Conservation (phyloP, 192 early-diverging fungal species). For the Coemansia furcata region DNA sequence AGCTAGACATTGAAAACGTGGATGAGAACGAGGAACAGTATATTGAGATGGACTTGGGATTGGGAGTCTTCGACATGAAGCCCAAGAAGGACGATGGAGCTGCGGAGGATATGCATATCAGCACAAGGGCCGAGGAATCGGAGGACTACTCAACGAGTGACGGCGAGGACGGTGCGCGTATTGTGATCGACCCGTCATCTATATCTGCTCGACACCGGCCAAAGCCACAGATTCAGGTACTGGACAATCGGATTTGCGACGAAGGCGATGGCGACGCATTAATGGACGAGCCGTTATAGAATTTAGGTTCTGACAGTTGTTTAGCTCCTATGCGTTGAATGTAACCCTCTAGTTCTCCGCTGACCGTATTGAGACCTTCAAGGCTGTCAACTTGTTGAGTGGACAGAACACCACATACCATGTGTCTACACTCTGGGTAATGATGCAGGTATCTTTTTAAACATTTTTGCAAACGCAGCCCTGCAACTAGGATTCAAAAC, state of each 20-base stretch:
- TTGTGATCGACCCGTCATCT: constrained; percentile 13
- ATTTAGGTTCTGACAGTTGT: not conserved
- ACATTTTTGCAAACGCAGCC: no score
- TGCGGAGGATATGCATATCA: constrained; percentile 18
- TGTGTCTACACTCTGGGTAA: no score
- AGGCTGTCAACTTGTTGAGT: no score
- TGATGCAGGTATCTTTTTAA: no score
- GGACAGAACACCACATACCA: no score
- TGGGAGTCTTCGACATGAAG: constrained; percentile 51
- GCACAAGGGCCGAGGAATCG: not conserved
- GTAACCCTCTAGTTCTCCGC: no score
- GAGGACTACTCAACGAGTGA: not conserved
- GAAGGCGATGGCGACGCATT: not conserved
- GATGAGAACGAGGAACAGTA: constrained; percentile 32
- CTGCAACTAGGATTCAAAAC: no score
- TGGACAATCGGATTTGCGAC: not conserved
- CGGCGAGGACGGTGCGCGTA: constrained; percentile 1
- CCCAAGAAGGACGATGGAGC: constrained; percentile 19
- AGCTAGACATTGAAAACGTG: constrained; percentile 47
- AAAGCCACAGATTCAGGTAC: constrained; percentile 20
- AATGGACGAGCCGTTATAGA: not conserved
- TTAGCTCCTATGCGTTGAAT: no score
- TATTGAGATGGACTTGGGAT: constrained; percentile 50
- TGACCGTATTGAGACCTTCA: no score
- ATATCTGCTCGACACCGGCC: constrained; percentile 13